Conservation (phyloP, 2,329 filamentous ascomycete species). For the Clonostachys sp. region DNA sequence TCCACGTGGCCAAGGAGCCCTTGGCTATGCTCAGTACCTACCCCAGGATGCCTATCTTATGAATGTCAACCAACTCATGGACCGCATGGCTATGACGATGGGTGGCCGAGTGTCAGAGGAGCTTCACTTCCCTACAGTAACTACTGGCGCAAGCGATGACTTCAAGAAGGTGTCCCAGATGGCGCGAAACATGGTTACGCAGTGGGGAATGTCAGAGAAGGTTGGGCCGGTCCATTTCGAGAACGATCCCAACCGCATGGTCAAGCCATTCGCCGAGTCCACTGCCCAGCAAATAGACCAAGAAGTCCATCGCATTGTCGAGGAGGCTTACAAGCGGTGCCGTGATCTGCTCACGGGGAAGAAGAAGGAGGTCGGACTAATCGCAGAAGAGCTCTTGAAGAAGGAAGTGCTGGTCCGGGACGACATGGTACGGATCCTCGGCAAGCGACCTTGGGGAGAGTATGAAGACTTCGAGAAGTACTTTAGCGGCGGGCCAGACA, state of each 20-base stretch:
- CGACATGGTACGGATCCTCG: slow-evolving; percentile 85
- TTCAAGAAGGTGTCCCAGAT: slow-evolving; percentile 98
- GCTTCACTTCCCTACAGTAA: slow-evolving; percentile 94
- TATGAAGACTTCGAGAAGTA: slow-evolving; percentile 88
- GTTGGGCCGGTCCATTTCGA: slow-evolving; percentile 91
- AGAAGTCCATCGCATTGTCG: slow-evolving; percentile 88
- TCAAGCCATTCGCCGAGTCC: slow-evolving; percentile 94
- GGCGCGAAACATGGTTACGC: slow-evolving; percentile 98
- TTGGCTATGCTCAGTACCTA: slow-evolving; percentile 97
- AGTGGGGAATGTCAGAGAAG: slow-evolving; percentile 97
- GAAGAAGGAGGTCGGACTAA: slow-evolving; percentile 81
- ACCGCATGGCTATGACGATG: slow-evolving; percentile 99
- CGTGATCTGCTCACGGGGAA: slow-evolving; percentile 76
- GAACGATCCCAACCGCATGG: slow-evolving; percentile 73
- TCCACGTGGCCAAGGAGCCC: slow-evolving; percentile 84
- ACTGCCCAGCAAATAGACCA: slow-evolving; percentile 89
- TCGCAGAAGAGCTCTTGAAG: slow-evolving; percentile 86
- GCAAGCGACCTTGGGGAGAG: slow-evolving; percentile 79
- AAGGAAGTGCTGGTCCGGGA: slow-evolving; percentile 92
- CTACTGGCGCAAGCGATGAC: slow-evolving; percentile 90
- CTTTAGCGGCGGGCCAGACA: slow-evolving; percentile 62
- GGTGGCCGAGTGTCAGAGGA: slow-evolving; percentile 94
- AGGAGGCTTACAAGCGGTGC: slow-evolving; percentile 90
- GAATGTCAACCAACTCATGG: slow-evolving; percentile 94
- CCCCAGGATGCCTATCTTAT: slow-evolving; percentile 92